Evolutionary conservation across 306 rosid genomes (phyloP), one percentile per base, ranked within the genome.

Genomic region (Cucumis melo): DNA sequence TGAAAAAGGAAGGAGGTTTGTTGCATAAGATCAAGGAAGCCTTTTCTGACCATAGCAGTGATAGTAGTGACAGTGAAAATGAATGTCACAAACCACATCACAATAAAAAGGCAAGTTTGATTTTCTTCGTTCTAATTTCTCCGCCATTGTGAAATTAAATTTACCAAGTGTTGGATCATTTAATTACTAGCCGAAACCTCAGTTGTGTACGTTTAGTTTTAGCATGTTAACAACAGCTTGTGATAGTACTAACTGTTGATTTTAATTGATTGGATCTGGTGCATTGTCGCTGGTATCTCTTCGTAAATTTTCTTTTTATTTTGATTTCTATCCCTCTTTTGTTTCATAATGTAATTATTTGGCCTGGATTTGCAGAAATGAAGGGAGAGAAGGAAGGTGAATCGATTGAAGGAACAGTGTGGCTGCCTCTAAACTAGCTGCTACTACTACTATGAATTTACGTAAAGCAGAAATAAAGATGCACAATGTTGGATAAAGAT

Each of bases 61-160:
- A 24, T 15, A 58, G 77, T 60, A 67, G 77, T 4, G 64, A 59
- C 78, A 58, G 80, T 64, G 82, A 82, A 27, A 38, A 78, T 38
- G 82, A 82, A 13, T 6, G 46, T 8, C 67, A 75, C 55, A 66
- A 50, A 19, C 8, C 46, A 34, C 1, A 39, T 39, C 65, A 63
- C 54, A 64, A 51, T 10, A n/a, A 44, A 61, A 79, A 75, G 82
- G 85, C 57, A 68, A 67, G 27, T 57, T 38, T 0, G 50, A 34
- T 57, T 38, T 48, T 53, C 21, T 53, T 15, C 29, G 4, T 50
- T 50, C 5, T 15, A 19, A 50, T 5, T 50, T 50, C 55, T 46
- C 53, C 16, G 16, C 4, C 51, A 3, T 46, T 13, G 53, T 46
- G 53, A 46, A 46, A 50, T 50, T 3, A 7, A 50, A 50, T 50